phyloP scores from a whole-genome alignment of 495 filamentous ascomycete genomes.

The Cercophora sp. region DNA sequence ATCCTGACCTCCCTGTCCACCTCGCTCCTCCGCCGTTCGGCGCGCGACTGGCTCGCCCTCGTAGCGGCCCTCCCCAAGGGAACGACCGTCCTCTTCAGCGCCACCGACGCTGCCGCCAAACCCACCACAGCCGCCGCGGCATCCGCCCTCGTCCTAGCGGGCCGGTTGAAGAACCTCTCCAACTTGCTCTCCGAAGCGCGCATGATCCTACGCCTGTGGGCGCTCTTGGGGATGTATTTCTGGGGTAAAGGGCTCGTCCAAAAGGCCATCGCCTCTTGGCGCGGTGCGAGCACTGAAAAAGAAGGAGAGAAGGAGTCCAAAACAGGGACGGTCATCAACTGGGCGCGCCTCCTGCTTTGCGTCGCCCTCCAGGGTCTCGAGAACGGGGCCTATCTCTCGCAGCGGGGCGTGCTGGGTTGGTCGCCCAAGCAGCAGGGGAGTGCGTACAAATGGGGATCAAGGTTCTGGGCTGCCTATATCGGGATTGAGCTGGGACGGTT shows the following conservation, averaged over 20 bases:
- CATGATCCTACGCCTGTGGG: conserved; percentile 75
- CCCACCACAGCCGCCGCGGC: conserved; percentile 39
- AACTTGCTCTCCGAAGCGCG: conserved; percentile 58
- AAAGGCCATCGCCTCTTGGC: conserved; percentile 12
- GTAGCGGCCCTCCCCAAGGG: conserved; percentile 34
- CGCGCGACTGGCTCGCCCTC: conserved; percentile 37
- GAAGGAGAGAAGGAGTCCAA: conserved; percentile 25
- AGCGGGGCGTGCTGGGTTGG: conserved; percentile 62
- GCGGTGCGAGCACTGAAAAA: conserved; percentile 11
- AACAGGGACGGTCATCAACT: conserved; percentile 50
- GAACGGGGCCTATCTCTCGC: conserved; percentile 74
- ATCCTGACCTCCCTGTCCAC: conserved; percentile 33
- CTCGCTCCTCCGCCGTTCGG: conserved; percentile 36
- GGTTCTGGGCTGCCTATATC: conserved; percentile 78
- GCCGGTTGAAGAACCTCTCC: conserved; percentile 46
- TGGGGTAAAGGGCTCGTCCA: conserved; percentile 59
- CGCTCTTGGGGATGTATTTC: conserved; percentile 69
- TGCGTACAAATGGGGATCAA: conserved; percentile 68
- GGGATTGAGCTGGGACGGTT: conserved; percentile 69
- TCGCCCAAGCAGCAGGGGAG: conserved; percentile 47
- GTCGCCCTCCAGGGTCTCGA: conserved; percentile 73
- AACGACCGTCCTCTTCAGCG: conserved; percentile 33
- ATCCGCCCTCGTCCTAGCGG: conserved; percentile 37
- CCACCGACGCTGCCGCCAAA: conserved; percentile 16
- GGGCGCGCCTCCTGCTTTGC: conserved; percentile 64